Evolutionary conservation across 176 grass and related monocot species (phyloP), one percentile per base, ranked within the genome.

Genomic region (Juncus effusus): DNA sequence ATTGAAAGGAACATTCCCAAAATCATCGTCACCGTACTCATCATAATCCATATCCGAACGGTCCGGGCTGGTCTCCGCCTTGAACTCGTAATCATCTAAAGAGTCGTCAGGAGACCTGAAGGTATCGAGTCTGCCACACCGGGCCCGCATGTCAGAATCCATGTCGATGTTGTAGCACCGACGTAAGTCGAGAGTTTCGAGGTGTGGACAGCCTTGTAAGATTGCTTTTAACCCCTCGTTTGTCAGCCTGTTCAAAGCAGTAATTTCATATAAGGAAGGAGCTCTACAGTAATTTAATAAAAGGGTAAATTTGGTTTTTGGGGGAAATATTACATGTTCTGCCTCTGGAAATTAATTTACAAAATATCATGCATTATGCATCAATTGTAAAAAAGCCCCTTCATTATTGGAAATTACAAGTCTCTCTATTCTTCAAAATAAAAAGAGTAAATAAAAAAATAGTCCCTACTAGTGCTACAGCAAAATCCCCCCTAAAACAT

Each of bases 161-260:
- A 81, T 42, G 62, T 50, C 0, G 10, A 78, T 3, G 13, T 72
- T 36, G 52, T 6, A 38, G 5, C 79, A 77, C 7, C 56, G 19
- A 3, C 3, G 16, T 3, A 82, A 19, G 63, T 82, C 74, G 7
- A 82, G 50, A 38, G 6, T 64, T 47, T 82, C 65, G 1, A 82
- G 65, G 38, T 64, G 80, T 15, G 80, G 80, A 28, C 80, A 82
- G 65, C 73, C 53, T n/a, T 77, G 13, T 28, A 83, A 42, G 37
- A 83, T 77, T 10, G 74, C 74, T 4, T 59, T 16, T 13, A 83
- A 9, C 8, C 80, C 80, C 6, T 38, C 5, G 2, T 77, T 53
- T 2, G 63, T 77, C 13, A 77, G 53, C 5, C 5, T 10, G n/a
- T 50, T 28, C 0, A 28, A 28, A n/a, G n/a, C n/a, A n/a, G n/a